These are phyloP conservation scores for Suillus tomentosus DNA, from an alignment of 768 basidiomycete genomes.

Conservation along the genomic window DNA sequence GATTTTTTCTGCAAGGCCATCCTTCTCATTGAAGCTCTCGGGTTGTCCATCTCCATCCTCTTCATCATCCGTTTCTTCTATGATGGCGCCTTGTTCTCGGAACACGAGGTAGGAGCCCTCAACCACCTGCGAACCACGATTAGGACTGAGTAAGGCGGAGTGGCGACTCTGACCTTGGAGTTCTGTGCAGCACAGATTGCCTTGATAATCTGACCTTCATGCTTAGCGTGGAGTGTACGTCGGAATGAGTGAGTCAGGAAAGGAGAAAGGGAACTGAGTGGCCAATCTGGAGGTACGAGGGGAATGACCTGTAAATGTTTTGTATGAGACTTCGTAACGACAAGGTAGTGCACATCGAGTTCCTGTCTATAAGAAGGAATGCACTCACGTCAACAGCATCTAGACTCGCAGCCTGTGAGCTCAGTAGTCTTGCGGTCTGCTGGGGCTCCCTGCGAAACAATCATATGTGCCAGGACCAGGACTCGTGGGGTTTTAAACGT, in stretches of 20 bases:
- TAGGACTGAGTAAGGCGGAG: background rate
- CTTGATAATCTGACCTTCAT: conserved; percentile 78
- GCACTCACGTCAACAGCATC: conserved; percentile 73
- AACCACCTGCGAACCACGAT: conserved; percentile 43
- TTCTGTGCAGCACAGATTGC: conserved; percentile 80
- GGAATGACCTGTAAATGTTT: conserved; percentile 53
- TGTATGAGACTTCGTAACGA: conserved; percentile 1
- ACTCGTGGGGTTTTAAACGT: conserved; percentile 25
- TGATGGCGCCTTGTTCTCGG: conserved; percentile 63
- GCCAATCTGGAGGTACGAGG: conserved; percentile 74
- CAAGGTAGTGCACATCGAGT: background rate
- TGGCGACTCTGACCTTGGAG: conserved; percentile 48
- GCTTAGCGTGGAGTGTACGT: conserved; percentile 65
- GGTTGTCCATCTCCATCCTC: conserved; percentile 30
- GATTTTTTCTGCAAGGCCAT: conserved; percentile 42
- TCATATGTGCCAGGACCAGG: background rate
- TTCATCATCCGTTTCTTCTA: conserved; percentile 62
- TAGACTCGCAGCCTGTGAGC: conserved; percentile 78
- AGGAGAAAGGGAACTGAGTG: conserved; percentile 66
- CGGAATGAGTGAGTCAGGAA: conserved; percentile 82
- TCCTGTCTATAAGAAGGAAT: background rate
- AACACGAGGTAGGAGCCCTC: conserved; percentile 60
- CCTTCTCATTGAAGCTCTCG: conserved; percentile 47
- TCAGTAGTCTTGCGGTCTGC: conserved; percentile 68
- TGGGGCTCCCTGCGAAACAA: conserved; percentile 47